phyloP scores from a whole-genome alignment of 768 basidiomycete species.

The Amanita rubescens region DNA sequence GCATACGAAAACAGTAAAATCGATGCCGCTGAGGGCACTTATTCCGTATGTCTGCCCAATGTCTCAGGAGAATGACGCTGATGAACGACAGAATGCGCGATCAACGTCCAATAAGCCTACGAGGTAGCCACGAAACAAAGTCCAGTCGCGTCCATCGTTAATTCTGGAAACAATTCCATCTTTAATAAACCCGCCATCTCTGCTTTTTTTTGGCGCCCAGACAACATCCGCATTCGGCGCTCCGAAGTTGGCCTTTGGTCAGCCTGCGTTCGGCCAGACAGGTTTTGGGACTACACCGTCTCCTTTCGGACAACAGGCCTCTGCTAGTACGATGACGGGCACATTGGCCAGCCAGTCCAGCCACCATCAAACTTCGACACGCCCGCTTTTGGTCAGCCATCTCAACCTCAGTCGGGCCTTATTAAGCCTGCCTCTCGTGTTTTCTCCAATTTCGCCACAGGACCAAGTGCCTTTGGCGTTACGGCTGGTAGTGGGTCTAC shows the following conservation, averaged over 20 bases:
- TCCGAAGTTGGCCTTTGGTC: constrained; percentile 23
- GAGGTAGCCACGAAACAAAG: constrained; percentile 46
- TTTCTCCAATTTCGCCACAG: constrained; percentile 35
- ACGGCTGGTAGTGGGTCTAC: constrained; percentile 12
- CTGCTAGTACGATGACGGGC: constrained; percentile 21
- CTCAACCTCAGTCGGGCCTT: constrained; percentile 23
- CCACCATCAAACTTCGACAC: constrained; percentile 26
- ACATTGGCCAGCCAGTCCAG: constrained; percentile 25
- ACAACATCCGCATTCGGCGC: constrained; percentile 24
- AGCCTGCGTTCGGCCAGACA: constrained; percentile 25
- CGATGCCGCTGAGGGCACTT: constrained; percentile 42
- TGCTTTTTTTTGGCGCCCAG: too few relatives aligned
- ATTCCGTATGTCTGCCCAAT: constrained; percentile 31
- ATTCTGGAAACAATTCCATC: constrained; percentile 15
- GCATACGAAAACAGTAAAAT: constrained; percentile 54
- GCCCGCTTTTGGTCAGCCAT: constrained; percentile 24
- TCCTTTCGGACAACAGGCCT: constrained; percentile 25
- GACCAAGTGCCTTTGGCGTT: constrained; percentile 25
- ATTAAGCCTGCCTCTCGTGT: constrained; percentile 47
- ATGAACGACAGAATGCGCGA: constrained; percentile 34
- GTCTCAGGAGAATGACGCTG: too few relatives aligned
- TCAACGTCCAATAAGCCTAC: constrained; percentile 42
- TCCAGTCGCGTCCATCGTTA: constrained; percentile 11
- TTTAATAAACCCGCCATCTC: constrained; percentile 29
- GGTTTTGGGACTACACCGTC: constrained; percentile 27